Conservation (phyloP, 192 early-diverging fungal genomes). For the Chytriomyces hyalinus region DNA sequence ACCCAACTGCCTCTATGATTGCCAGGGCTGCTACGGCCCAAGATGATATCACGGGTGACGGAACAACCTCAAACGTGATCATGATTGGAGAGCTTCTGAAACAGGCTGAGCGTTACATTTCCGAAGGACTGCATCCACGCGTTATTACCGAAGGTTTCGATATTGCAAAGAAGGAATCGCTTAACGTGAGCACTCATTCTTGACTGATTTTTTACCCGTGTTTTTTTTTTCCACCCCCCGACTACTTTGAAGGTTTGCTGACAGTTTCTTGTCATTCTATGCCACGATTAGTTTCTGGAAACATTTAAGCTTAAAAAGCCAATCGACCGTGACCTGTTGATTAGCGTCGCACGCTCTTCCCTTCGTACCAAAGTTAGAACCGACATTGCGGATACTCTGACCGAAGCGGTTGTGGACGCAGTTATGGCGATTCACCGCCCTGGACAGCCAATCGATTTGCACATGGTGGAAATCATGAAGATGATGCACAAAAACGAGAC, state of each 20-base stretch:
- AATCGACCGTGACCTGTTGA: slow-evolving; percentile 89
- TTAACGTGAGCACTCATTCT: slow-evolving; percentile 58
- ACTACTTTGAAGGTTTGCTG: too few species aligned
- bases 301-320: slow-evolving; percentile 74
- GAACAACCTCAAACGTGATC: slow-evolving; percentile 96
- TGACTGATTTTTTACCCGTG: slow-evolving; percentile 7
- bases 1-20: slow-evolving; percentile 99
- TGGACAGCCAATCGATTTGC: slow-evolving; percentile 91
- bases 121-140: slow-evolving; percentile 96
- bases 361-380: slow-evolving; percentile 93
- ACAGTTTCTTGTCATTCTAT: too few species aligned
- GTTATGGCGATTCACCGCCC: slow-evolving; percentile 84
- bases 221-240: slow-evolving; percentile 4
- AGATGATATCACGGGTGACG: slow-evolving; percentile 98
- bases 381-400: slow-evolving; percentile 88
- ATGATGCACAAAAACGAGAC: slow-evolving; percentile 99
- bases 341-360: slow-evolving; percentile 92
- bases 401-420: slow-evolving; percentile 96
- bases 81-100: slow-evolving; percentile 97
- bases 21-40: slow-evolving; percentile 98
- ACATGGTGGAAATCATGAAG: slow-evolving; percentile 99
- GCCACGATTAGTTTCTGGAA: slow-evolving; percentile 78
- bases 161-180: slow-evolving; percentile 92
- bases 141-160: slow-evolving; percentile 97
- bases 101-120: slow-evolving; percentile 89